phyloP scores from a whole-genome alignment of 2,329 filamentous ascomycete genomes.

The Daldinia eschscholtzii region DNA sequence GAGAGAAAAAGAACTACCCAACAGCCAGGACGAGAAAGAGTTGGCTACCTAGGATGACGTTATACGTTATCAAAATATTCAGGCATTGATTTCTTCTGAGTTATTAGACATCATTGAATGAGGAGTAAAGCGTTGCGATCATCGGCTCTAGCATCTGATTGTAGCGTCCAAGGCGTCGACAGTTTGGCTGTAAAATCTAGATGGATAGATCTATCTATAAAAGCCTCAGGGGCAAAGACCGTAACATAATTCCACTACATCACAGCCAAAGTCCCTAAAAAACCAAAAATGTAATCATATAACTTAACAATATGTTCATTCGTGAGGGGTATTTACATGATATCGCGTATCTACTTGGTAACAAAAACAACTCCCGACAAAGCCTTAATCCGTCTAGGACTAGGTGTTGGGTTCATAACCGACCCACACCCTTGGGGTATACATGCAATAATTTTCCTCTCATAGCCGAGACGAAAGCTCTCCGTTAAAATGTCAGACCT shows the following conservation, averaged over 20 bases:
- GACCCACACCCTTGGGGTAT: slow-evolving; percentile 13
- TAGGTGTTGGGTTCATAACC: slow-evolving; percentile 15
- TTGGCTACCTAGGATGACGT: background rate
- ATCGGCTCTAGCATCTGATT: background rate
- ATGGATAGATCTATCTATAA: background rate
- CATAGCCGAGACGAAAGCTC: slow-evolving; percentile 22
- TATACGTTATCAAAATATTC: slow-evolving; percentile 3
- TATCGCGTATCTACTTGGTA: slow-evolving; percentile 35
- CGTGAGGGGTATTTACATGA: slow-evolving; percentile 38
- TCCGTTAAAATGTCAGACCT: slow-evolving; percentile 26
- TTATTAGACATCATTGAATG: background rate
- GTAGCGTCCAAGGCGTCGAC: background rate
- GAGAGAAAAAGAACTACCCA: slow-evolving; percentile 29
- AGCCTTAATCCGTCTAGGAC: slow-evolving; percentile 32
- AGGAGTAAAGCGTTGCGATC: background rate
- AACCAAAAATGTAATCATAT: background rate
- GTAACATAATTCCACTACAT: background rate
- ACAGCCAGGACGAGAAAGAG: slow-evolving; percentile 25
- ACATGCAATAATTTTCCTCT: slow-evolving; percentile 29
- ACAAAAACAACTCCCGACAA: slow-evolving; percentile 2
- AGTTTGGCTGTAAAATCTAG: background rate
- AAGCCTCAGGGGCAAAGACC: background rate
- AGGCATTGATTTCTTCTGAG: background rate
- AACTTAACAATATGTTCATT: slow-evolving; percentile 35
- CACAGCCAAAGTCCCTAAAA: background rate